phyloP scores from a whole-genome alignment of 257 asterid species.

The Capsicum baccatum region DNA sequence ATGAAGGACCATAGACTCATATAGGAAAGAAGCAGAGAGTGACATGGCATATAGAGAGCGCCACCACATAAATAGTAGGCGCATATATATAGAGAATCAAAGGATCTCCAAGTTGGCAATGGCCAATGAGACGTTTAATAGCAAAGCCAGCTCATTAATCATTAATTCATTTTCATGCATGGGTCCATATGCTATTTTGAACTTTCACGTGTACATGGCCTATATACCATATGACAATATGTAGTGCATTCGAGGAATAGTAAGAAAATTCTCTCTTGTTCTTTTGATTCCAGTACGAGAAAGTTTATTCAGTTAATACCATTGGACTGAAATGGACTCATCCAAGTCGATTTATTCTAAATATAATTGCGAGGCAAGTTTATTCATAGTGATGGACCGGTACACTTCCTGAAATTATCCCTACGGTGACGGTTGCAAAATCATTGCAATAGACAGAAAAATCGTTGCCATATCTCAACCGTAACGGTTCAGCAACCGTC shows the following conservation, averaged over 20 bases:
- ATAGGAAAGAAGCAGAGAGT: slow-evolving; percentile 8
- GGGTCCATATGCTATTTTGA: slow-evolving; percentile 1
- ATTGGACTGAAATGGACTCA: not conserved
- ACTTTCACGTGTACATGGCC: slow-evolving; percentile 13
- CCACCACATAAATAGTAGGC: not conserved
- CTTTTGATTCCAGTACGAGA: not conserved
- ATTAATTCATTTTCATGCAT: not conserved
- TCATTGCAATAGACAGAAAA: no score
- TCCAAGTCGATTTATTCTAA: not conserved
- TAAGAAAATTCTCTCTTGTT: not conserved
- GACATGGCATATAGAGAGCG: not conserved
- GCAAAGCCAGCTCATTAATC: not conserved
- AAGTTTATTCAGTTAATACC: not conserved
- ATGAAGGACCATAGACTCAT: not conserved
- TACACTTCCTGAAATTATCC: no score
- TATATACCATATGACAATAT: not conserved
- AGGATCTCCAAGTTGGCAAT: not conserved
- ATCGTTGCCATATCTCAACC: no score
- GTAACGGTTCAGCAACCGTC: no score
- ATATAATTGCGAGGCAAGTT: not conserved
- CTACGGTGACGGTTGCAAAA: no score
- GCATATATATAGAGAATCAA: slow-evolving; percentile 5
- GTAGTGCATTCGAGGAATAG: not conserved
- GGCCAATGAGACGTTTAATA: not conserved
- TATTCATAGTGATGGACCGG: not conserved